Evolutionary conservation across 1,139 yeast species (phyloP).

Genomic region (Yamadazyma dendronema): DNA sequence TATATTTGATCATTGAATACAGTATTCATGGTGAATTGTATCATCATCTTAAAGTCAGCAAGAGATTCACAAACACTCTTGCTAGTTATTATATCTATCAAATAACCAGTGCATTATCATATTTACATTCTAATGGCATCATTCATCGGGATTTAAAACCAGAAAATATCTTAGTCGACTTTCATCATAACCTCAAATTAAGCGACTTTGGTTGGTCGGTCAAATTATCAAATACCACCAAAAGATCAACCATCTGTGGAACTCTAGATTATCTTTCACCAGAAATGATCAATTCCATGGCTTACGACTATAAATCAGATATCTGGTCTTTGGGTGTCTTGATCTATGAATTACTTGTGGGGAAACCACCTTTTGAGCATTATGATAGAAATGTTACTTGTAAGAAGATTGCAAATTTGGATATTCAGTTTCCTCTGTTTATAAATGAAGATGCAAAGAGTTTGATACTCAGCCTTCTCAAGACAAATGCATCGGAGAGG

Average conservation of each 20-base stretch:
- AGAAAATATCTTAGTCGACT: constrained; percentile 77
- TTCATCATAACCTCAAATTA: constrained; percentile 70
- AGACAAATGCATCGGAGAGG: constrained; percentile 68
- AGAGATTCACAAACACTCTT: constrained; percentile 65
- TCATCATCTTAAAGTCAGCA: constrained; percentile 58
- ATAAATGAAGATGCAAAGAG: constrained; percentile 76
- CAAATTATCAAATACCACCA: constrained; percentile 15
- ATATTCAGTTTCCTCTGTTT: constrained; percentile 66
- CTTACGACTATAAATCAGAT: constrained; percentile 79
- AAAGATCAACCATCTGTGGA: constrained; percentile 87
- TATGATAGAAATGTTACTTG: constrained; percentile 71
- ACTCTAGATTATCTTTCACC: constrained; percentile 94
- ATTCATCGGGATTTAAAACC: constrained; percentile 94
- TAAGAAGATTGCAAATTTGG: constrained; percentile 74
- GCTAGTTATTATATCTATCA: constrained; percentile 83
- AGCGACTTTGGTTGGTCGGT: constrained; percentile 99
- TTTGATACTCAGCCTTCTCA: constrained; percentile 58
- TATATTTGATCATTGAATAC: constrained; percentile 81
- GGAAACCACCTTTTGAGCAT: constrained; percentile 91
- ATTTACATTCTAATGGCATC: constrained; percentile 73
- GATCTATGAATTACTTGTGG: constrained; percentile 83
- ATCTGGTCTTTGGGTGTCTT: constrained; percentile 92
- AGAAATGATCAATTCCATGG: constrained; percentile 85
- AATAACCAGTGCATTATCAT: constrained; percentile 73
- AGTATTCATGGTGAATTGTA: constrained; percentile 87